Evolutionary conservation across 2,329 filamentous ascomycete species (phyloP).

Genomic region (Phialophora tarda): DNA sequence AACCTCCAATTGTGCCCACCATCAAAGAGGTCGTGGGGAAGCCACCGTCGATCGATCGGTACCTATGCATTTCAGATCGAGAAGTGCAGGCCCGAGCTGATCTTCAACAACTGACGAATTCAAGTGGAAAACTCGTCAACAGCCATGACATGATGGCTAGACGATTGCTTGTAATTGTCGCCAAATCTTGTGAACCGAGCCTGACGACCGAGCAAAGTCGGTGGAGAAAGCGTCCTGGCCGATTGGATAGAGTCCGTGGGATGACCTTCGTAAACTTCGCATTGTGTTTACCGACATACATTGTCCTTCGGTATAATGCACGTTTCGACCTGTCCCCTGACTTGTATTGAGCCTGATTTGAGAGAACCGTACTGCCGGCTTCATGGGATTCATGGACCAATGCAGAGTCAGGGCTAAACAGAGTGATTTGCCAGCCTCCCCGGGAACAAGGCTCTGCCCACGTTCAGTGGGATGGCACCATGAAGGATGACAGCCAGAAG

Average conservation of each 20-base stretch:
- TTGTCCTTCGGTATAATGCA: neutral
- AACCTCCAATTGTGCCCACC: neutral
- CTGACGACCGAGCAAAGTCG: neutral
- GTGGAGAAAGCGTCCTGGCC: no score
- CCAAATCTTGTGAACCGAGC: neutral
- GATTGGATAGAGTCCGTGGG: neutral
- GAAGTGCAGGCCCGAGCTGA: neutral
- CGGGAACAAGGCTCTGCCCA: neutral
- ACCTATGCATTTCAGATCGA: neutral
- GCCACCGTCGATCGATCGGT: neutral
- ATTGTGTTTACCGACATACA: neutral
- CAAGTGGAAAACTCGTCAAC: neutral
- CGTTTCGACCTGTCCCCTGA: neutral
- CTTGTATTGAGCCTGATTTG: neutral
- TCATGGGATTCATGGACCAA: neutral
- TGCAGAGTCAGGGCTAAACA: neutral
- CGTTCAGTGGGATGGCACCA: slow-evolving; percentile 5
- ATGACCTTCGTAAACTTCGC: neutral
- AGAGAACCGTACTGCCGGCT: neutral
- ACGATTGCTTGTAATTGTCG: neutral
- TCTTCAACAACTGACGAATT: neutral
- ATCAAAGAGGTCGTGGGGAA: neutral
- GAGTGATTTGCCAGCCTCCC: slow-evolving; percentile 14
- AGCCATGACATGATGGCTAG: neutral
- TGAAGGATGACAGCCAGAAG: neutral